Percentiles rank a stretch among this genome's conserved stretches.
Evolutionary conservation across 1,139 yeast species (phyloP).

Genomic region (Chernovozyma aurita): DNA sequence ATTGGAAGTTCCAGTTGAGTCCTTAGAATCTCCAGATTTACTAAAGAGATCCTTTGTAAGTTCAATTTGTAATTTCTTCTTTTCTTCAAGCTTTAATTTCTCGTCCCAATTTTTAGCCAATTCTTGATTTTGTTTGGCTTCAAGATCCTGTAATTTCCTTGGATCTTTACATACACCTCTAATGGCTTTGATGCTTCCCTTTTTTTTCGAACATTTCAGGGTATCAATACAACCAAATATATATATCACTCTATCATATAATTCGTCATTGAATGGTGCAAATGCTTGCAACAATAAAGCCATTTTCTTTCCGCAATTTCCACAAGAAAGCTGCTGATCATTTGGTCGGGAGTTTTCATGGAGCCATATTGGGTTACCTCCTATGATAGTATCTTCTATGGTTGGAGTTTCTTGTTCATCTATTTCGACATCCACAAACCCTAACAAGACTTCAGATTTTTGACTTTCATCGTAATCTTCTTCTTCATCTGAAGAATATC

Average conservation of each 20-base stretch:
- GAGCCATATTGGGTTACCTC: conserved; percentile 66
- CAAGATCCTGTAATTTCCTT: conserved; percentile 35
- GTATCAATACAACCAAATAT: conserved; percentile 69
- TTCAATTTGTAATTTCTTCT: conserved; percentile 39
- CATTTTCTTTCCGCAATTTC: conserved; percentile 57
- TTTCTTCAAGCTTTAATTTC: conserved; percentile 36
- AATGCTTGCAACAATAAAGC: conserved; percentile 72
- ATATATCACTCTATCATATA: conserved; percentile 78
- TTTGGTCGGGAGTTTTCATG: conserved; percentile 54
- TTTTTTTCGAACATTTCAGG: conserved; percentile 54
- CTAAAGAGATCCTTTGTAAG: conserved; percentile 42
- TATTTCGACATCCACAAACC: conserved; percentile 57
- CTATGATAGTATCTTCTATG: conserved; percentile 72
- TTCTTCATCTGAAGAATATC: conserved; percentile 42
- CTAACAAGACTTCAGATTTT: conserved; percentile 43
- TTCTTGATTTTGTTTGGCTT: conserved; percentile 32
- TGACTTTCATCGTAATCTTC: conserved; percentile 22
- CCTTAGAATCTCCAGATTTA: conserved; percentile 11
- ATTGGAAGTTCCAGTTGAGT: conserved; percentile 28
- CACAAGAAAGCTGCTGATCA: conserved; percentile 51
- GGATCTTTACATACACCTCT: conserved; percentile 70
- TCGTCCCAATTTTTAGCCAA: conserved; percentile 35
- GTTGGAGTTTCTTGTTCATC: conserved; percentile 40
- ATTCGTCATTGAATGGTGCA: conserved; percentile 68
- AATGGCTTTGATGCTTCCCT: conserved; percentile 68